These are phyloP conservation scores for Leccinum subgranulosum DNA, from an alignment of 768 basidiomycete species.

Conservation along the genomic window DNA sequence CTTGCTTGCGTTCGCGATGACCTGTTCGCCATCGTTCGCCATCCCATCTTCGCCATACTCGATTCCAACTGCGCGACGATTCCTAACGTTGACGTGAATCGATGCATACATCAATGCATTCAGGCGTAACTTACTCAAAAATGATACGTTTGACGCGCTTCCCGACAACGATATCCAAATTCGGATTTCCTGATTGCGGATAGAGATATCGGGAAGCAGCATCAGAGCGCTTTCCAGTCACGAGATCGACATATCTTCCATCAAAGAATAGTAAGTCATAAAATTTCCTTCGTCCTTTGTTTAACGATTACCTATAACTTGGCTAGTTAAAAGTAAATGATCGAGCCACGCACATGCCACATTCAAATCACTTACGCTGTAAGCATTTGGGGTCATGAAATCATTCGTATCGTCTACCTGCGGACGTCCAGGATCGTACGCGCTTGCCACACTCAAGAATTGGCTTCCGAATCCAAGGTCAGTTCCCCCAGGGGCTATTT, in stretches of 20 bases:
- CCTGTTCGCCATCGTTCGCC: neutral
- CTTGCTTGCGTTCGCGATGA: constrained; percentile 25
- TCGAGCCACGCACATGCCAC: too few relatives aligned
- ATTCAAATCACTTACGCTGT: constrained; percentile 20
- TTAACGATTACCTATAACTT: constrained; percentile 13
- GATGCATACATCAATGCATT: neutral
- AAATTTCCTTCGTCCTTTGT: neutral
- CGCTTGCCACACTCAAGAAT: constrained; percentile 43
- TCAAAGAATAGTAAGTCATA: neutral
- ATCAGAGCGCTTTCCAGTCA: constrained; percentile 33
- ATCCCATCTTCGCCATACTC: constrained; percentile 25
- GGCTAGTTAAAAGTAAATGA: constrained; percentile 3
- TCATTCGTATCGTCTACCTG: constrained; percentile 24
- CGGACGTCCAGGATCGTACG: constrained; percentile 48
- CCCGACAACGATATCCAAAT: constrained; percentile 31
- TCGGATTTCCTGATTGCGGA: constrained; percentile 25
- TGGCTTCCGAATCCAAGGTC: constrained; percentile 31
- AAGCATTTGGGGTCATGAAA: constrained; percentile 31
- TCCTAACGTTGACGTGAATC: constrained; percentile 16
- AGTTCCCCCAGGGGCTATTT: constrained; percentile 14
- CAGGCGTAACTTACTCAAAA: neutral
- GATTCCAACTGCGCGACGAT: constrained; percentile 34
- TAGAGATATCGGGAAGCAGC: constrained; percentile 35
- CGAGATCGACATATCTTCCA: constrained; percentile 48
- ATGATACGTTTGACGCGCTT: constrained; percentile 2